Evolutionary conservation across 2,329 filamentous ascomycete species (phyloP).

Genomic region (Teratosphaeriaceae sp.): DNA sequence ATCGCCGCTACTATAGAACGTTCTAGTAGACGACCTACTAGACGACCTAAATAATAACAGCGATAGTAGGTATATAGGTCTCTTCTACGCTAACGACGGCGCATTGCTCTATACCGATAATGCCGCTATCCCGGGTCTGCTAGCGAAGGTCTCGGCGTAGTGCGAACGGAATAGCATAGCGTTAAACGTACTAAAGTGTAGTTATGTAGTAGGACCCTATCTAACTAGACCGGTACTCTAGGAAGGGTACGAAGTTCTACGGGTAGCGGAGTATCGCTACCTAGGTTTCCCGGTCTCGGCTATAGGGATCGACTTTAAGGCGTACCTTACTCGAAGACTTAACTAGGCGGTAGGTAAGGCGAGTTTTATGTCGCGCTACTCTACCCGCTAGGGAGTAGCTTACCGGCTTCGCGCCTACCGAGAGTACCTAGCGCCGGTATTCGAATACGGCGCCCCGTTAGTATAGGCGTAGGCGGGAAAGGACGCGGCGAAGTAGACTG

Average conservation of each 20-base stretch:
- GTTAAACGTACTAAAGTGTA: not conserved
- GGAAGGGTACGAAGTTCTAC: not conserved
- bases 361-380: not conserved
- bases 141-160: not conserved
- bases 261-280: not conserved
- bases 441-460: not conserved
- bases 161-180: not conserved
- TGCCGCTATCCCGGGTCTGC: not conserved
- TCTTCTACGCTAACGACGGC: slow-evolving; percentile 3
- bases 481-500: not conserved
- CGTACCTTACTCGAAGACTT: not conserved
- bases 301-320: not conserved
- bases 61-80: not conserved
- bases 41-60: not conserved
- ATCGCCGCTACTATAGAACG: not conserved
- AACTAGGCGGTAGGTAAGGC: not conserved
- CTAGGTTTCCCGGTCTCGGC: not conserved
- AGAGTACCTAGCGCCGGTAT: not conserved
- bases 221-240: not conserved
- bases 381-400: not conserved
- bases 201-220: too few relatives aligned
- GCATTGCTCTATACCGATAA: not conserved
- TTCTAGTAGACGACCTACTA: not conserved
- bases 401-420: not conserved
- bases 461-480: not conserved